A percentile compares a stretch with the other conserved stretches of the same genome.
phyloP scores from a whole-genome alignment of 305 asterid species.

The Solanum chacoense region DNA sequence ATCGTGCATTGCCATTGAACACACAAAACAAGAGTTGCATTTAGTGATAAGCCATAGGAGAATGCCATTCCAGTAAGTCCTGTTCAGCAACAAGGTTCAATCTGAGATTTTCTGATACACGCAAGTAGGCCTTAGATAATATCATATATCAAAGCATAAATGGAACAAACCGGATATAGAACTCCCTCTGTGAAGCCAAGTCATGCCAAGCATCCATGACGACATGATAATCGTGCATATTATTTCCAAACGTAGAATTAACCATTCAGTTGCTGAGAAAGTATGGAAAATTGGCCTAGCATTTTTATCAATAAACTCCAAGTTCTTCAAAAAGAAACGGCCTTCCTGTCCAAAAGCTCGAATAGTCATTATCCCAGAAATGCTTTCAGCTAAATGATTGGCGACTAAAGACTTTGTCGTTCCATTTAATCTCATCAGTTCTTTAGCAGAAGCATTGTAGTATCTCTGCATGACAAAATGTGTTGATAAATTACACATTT shows the following conservation, averaged over 20 bases:
- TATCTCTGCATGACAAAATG: not conserved
- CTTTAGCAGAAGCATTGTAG: not conserved
- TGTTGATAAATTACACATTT: not conserved
- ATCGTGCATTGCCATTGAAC: not conserved
- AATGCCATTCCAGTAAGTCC: not conserved
- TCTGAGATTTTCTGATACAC: not conserved
- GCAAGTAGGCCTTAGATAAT: not conserved
- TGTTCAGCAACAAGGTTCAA: not conserved
- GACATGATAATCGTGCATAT: not conserved
- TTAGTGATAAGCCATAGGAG: slow-evolving; percentile 2
- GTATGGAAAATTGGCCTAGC: slow-evolving; percentile 4
- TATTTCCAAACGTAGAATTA: not conserved
- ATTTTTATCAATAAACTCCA: slow-evolving; percentile 5
- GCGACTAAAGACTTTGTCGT: slow-evolving; percentile 7
- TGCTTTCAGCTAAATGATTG: slow-evolving; percentile 12
- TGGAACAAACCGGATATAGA: not conserved
- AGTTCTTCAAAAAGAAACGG: not conserved
- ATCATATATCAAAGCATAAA: not conserved
- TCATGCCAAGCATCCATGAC: not conserved
- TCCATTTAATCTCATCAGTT: not conserved
- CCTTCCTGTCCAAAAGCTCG: slow-evolving; percentile 5
- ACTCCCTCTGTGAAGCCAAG: not conserved
- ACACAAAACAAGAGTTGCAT: not conserved
- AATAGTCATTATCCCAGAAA: slow-evolving; percentile 7
- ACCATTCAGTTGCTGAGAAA: slow-evolving; percentile 8